These are phyloP conservation scores for Aspergillus indologenus DNA, from an alignment of 495 filamentous ascomycete species.

Conservation along the genomic window DNA sequence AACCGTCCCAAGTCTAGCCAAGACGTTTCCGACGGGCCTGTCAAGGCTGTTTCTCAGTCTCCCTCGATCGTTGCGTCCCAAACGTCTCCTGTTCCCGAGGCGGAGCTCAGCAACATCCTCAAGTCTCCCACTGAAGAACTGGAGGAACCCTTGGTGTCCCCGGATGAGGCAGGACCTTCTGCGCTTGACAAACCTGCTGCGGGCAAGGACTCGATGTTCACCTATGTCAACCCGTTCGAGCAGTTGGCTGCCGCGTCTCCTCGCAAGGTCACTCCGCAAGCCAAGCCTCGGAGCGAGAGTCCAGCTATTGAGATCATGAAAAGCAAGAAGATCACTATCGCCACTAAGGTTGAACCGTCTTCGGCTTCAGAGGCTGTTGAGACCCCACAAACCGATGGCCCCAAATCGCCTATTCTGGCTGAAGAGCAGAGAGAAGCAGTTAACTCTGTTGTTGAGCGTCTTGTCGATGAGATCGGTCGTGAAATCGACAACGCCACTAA, in stretches of 20 bases:
- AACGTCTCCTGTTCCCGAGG: constrained; percentile 16
- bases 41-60: constrained; percentile 13
- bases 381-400: constrained; percentile 19
- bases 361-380: constrained; percentile 7
- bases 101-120: neutral
- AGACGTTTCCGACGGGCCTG: constrained; percentile 12
- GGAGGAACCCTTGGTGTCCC: constrained; percentile 16
- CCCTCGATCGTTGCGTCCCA: constrained; percentile 18
- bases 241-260: constrained; percentile 69
- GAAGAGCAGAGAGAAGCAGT: constrained; percentile 60
- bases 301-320: constrained; percentile 30
- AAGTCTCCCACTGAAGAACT: constrained; percentile 27
- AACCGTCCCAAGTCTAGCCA: constrained; percentile 52
- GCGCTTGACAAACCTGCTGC: constrained; percentile 26
- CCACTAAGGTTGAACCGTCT: constrained; percentile 20
- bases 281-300: constrained; percentile 39
- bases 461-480: constrained; percentile 64
- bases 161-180: constrained; percentile 21
- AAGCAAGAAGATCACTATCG: constrained; percentile 25
- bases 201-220: constrained; percentile 58
- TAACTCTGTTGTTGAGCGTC: constrained; percentile 63
- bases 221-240: constrained; percentile 77
- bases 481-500: constrained; percentile 65
- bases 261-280: constrained; percentile 48
- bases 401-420: constrained; percentile 33